A percentile compares a stretch with the other conserved stretches of the same genome.
These are phyloP conservation scores for Sclerotinia sclerotiorum DNA, from an alignment of 2,329 filamentous ascomycete species.

Conservation along the genomic window DNA sequence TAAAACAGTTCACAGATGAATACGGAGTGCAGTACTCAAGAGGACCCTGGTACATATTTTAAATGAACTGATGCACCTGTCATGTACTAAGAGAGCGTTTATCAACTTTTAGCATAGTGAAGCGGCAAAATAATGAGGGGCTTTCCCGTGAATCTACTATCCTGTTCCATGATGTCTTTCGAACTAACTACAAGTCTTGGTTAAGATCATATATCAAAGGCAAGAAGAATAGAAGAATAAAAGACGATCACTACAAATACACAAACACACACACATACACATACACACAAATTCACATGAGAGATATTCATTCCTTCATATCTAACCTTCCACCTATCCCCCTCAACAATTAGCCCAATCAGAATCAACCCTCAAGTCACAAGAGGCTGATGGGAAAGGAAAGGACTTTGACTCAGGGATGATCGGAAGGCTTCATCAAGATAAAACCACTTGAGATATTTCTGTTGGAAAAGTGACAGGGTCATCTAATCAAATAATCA, in stretches of 20 bases:
- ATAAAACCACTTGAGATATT: not conserved
- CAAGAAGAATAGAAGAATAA: not conserved
- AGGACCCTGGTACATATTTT: not conserved
- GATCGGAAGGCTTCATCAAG: constrained; percentile 3
- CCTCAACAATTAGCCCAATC: not conserved
- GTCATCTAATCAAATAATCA: no score
- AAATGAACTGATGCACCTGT: not conserved
- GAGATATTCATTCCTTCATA: not conserved
- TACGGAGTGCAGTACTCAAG: not conserved
- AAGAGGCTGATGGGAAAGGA: not conserved
- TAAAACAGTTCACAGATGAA: not conserved
- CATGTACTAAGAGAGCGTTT: not conserved
- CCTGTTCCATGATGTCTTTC: not conserved
- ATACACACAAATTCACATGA: not conserved
- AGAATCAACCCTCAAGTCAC: not conserved
- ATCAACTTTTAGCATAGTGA: not conserved
- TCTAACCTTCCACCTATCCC: not conserved
- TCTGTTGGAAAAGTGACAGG: not conserved
- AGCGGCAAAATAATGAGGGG: not conserved
- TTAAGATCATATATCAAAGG: no score
- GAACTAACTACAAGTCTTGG: no score
- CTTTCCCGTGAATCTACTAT: not conserved
- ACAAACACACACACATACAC: no score
- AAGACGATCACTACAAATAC: not conserved
- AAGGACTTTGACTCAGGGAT: constrained; percentile 14